phyloP scores from a whole-genome alignment of 768 basidiomycete species.

The Mycena leptocephala region DNA sequence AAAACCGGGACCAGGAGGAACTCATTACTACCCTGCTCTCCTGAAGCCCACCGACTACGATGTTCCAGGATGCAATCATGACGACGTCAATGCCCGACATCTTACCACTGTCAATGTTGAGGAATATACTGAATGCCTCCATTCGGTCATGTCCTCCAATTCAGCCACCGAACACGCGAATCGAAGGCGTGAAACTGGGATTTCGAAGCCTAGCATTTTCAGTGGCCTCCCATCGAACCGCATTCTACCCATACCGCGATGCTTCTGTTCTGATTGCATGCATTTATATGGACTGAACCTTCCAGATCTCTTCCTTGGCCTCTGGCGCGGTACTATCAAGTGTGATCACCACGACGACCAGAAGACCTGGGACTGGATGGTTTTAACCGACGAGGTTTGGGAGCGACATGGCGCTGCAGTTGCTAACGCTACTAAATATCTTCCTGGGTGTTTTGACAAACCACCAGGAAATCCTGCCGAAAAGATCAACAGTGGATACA shows the following conservation, averaged over 20 bases:
- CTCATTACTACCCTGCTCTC: slow-evolving; percentile 53
- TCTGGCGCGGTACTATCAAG: slow-evolving; percentile 42
- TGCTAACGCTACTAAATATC: background rate
- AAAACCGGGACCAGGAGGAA: slow-evolving; percentile 42
- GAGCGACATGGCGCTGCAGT: slow-evolving; percentile 34
- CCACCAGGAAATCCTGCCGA: slow-evolving; percentile 44
- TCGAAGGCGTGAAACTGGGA: slow-evolving; percentile 27
- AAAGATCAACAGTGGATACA: slow-evolving; percentile 39
- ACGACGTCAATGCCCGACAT: slow-evolving; percentile 48
- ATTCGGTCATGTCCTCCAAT: slow-evolving; percentile 49
- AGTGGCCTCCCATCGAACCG: background rate
- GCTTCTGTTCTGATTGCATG: slow-evolving; percentile 51
- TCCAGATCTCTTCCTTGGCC: slow-evolving; percentile 29
- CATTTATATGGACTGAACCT: slow-evolving; percentile 47
- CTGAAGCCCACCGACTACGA: slow-evolving; percentile 43
- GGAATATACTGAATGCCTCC: slow-evolving; percentile 40
- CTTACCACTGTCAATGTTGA: slow-evolving; percentile 42
- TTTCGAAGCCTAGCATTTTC: background rate
- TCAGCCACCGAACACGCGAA: slow-evolving; percentile 50
- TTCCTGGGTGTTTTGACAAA: slow-evolving; percentile 32
- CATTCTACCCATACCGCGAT: slow-evolving; percentile 35
- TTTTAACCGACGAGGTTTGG: slow-evolving; percentile 37
- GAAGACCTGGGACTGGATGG: slow-evolving; percentile 49
- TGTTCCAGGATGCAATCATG: slow-evolving; percentile 39
- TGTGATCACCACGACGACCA: slow-evolving; percentile 42